Evolutionary conservation across 768 basidiomycete genomes (phyloP), one percentile per base, ranked within the genome.

Genomic region (Termitomyces sp.): DNA sequence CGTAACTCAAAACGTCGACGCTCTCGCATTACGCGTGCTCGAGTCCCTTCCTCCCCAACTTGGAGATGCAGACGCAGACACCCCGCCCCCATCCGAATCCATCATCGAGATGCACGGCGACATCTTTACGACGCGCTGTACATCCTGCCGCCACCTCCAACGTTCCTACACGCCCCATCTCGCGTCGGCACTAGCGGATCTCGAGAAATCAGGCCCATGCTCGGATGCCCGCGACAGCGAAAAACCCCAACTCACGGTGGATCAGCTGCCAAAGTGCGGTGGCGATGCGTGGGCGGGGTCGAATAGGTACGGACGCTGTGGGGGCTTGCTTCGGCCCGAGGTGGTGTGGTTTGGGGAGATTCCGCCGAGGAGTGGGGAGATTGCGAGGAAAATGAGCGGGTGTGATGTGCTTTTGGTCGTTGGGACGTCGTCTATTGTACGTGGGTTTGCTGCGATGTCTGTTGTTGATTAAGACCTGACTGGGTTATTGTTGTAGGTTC

Each of bases 41-140:
- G 50, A 66, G 53, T 16, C 56, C 54, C 60, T 68, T 10, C 53
- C 56, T 18, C 11, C 23, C 7, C 35, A 44, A 36, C n/a, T n/a
- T n/a, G n/a, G n/a, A n/a, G n/a, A n/a, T n/a, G 45, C 20, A 7
- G 50, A 42, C 13, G 41, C 12, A 18, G 46, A 50, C 2, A 27
- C 9, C 1, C 40, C 20, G 6, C 22, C 54, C 16, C 52, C 58
- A 1, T 45, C 38, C 1, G 61, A 64, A 5, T 52, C 54, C 3
- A 39, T 73, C 11, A 61, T 78, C 33, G 76, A 82, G 61, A 81
- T 82, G 76, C 82, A 82, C 61, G 80, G 81, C 7, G 65, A 73
- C 15, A 59, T 81, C 18, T 73, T 76, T 61, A 74, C 75, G 54
- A 71, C 73, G 33, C 56, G 65, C 10, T 80, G 81, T 64, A 71